Conservation (phyloP, 805 yeast species). For the Candida odintsovae region DNA sequence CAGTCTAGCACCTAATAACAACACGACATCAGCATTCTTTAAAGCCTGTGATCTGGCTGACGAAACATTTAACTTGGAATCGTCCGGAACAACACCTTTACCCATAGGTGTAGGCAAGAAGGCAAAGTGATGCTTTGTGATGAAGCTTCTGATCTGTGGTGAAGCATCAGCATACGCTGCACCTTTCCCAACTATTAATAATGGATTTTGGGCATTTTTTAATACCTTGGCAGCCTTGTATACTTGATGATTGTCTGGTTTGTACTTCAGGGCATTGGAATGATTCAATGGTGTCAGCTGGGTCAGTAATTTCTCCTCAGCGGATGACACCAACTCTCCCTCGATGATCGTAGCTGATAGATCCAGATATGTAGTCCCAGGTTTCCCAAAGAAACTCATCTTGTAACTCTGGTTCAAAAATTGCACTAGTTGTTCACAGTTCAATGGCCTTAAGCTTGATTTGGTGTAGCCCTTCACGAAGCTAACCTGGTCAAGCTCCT, state of each 20-base stretch:
- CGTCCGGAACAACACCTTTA: constrained; percentile 60
- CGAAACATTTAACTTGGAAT: constrained; percentile 41
- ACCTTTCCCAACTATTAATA: constrained; percentile 64
- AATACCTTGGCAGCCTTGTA: constrained; percentile 30
- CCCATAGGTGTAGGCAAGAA: constrained; percentile 79
- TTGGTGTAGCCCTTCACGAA: constrained; percentile 44
- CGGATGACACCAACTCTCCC: constrained; percentile 1
- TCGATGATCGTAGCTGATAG: constrained; percentile 56
- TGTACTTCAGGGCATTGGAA: constrained; percentile 23
- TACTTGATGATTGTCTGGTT: constrained; percentile 32
- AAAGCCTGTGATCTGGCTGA: constrained; percentile 63
- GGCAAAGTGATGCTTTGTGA: constrained; percentile 38
- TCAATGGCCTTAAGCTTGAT: constrained; percentile 40
- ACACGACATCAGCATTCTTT: constrained; percentile 49
- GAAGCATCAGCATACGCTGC: constrained; percentile 45
- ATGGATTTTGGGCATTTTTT: constrained; percentile 37
- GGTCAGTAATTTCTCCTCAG: constrained; percentile 1
- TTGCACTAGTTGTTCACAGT: constrained; percentile 29
- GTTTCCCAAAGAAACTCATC: constrained; percentile 39
- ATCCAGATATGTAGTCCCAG: constrained; percentile 61
- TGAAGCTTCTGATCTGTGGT: constrained; percentile 32
- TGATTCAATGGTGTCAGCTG: constrained; percentile 6
- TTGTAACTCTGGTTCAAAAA: constrained; percentile 43
- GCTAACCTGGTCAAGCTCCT: constrained; percentile 62
- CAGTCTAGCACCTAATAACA: constrained; percentile 60